phyloP scores from a whole-genome alignment of 306 rosid species.

The Medicago lupulina region DNA sequence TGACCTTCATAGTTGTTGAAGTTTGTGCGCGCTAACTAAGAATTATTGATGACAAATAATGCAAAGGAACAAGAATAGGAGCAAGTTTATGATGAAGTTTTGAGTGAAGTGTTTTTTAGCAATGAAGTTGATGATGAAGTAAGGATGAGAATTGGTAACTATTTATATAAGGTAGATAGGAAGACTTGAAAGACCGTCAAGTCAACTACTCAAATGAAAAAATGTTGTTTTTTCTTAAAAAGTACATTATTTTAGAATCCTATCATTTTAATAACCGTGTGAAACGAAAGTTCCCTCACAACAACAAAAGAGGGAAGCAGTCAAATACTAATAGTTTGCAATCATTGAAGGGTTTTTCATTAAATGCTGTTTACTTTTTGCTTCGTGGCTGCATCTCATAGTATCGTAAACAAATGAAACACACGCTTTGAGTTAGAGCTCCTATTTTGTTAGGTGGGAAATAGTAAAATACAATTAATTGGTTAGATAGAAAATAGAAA shows the following conservation, averaged over 20 bases:
- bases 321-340: background rate
- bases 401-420: no score
- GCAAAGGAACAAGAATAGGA: background rate
- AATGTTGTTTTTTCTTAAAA: background rate
- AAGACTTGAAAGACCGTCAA: background rate
- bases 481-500: no score
- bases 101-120: background rate
- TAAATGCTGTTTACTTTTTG: no score
- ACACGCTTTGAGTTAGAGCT: no score
- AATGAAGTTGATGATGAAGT: background rate
- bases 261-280: background rate
- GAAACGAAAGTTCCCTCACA: background rate
- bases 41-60: background rate
- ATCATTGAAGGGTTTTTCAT: no score
- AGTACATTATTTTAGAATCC: background rate
- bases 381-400: no score
- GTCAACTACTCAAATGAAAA: conserved; percentile 7
- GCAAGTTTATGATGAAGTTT: background rate
- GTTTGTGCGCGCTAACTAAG: background rate
- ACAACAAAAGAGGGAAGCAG: background rate
- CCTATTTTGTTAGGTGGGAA: no score
- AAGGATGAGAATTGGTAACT: background rate
- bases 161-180: conserved; percentile 1
- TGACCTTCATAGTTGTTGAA: background rate
- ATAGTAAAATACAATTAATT: no score